Base-by-base conservation (phyloP, 1,284 basidiomycete genomes). In the Somion occarium region DNA sequence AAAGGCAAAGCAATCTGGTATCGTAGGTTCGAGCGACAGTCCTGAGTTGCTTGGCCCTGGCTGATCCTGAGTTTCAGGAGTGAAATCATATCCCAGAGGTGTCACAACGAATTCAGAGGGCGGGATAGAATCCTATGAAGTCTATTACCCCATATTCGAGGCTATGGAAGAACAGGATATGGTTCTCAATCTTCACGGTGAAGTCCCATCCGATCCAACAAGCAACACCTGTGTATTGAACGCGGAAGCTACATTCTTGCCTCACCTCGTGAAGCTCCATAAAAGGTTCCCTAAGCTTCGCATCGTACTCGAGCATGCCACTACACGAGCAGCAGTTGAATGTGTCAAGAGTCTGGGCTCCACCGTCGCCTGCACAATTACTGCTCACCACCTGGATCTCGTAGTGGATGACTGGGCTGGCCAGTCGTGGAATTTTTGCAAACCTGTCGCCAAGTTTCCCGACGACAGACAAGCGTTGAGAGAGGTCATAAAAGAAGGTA, bases 291-390 rank as follows among this genome's bases (percentile, higher is more conserved):
- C 97, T n/a, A 78, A 76, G 38, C 81, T 99, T 49, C 88, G 93
- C 51, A 99, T 99, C 62, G 96, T 99, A 3, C 83, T 99, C 38
- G 97, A 99, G 70, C 97, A 99, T 64, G 97, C 97, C n/a, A 99
- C 97, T 0, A 98, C 95, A 1, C 82, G 90, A 37, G 93, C 91
- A 34, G 95, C 97, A 0, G 85, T 99, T n/a, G 92, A 96, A 61
- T 83, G 85, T 19, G 91, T 98, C 60, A 88, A 89, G 65, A 75
- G 80, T 41, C 86, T 94, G 25, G 92, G 92, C 0, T 73, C 78
- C 41, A 98, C 93, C 34, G 96, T 99, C 24, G 96, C 85, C 11
- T 99, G 97, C 70, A 93, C 91, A 4, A 98, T 99, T 70, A 99
- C 97, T 2, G 89, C 95, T 0, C 97, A 99, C 71, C 97, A 99